Evolutionary conservation across 768 basidiomycete genomes (phyloP), one percentile per base, ranked within the genome.

Genomic region (Suillus decipiens): DNA sequence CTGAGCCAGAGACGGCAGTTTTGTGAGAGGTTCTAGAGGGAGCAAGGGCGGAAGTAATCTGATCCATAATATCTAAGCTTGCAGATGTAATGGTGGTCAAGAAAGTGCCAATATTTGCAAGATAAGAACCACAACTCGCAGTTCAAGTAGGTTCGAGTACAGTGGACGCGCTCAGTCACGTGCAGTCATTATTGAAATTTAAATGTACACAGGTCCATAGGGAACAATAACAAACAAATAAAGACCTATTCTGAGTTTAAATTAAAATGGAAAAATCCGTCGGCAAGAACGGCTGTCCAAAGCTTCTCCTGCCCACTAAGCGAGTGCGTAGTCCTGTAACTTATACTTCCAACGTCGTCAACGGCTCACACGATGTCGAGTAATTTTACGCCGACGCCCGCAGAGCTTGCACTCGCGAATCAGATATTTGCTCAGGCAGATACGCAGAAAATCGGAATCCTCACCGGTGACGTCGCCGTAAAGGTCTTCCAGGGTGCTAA

Each of bases 381-480:
- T 6, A 72, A 73, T 54, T 83, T 85, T 71, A 74, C 75, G 59
- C 80, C 84, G 42, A 79, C 85, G 28, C 74, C 80, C 3, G 67
- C 72, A 62, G 84, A 85, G 67, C 74, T 85, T 57, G 79, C 84
- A 24, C 82, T 94, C 66, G 89, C 89, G 61, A 81, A 85, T 69
- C 84, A 87, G 70, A 88, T 95, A 74, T 93, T 94, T 70, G 73
- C 79, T 50, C 81, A 86, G 66, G 85, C 85, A 24, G 95, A 95
- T 78, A 78, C 88, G 3, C 86, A 93, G 77, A 89, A 90, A 73
- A 81, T 89, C 62, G 93, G 93, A 47, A 85, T 93, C 66, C 79
- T 96, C 73, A 92, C 93, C 17, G 96, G 96, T 70, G 95, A 96
- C 66, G 87, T 89, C 69, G 97, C 96, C 59, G 89, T 97, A 73